Conservation (phyloP, 1,139 yeast genomes). For the Trichomonascaceae sp. region DNA sequence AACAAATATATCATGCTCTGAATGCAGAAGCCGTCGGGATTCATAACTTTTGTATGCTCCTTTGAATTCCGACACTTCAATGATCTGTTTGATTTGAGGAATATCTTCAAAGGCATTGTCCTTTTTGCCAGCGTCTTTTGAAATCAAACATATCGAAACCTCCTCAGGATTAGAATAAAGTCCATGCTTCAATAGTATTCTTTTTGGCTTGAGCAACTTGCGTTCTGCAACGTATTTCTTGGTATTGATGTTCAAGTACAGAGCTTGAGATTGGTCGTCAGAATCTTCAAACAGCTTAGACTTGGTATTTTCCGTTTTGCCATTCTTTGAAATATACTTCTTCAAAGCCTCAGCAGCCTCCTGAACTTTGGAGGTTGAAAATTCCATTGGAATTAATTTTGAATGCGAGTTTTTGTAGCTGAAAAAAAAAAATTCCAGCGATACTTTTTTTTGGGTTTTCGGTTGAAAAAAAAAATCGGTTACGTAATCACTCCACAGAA, state of each 20-base stretch:
- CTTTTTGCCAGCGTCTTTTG: slow-evolving; percentile 61
- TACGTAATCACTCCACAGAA: neutral
- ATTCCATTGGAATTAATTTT: slow-evolving; percentile 1
- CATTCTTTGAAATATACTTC: slow-evolving; percentile 25
- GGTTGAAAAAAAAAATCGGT: neutral
- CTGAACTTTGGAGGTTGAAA: slow-evolving; percentile 20
- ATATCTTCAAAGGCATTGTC: slow-evolving; percentile 43
- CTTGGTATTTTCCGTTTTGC: slow-evolving; percentile 16
- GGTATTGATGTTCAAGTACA: slow-evolving; percentile 55
- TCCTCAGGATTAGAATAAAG: slow-evolving; percentile 40
- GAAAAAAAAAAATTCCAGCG: slow-evolving; percentile 1
- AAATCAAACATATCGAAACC: slow-evolving; percentile 60
- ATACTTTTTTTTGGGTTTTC: neutral
- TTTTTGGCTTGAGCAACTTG: slow-evolving; percentile 67
- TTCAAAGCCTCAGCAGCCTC: slow-evolving; percentile 35
- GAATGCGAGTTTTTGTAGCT: neutral
- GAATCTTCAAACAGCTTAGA: slow-evolving; percentile 53
- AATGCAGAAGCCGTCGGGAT: slow-evolving; percentile 35
- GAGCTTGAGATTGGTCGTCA: slow-evolving; percentile 33
- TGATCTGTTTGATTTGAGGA: slow-evolving; percentile 30
- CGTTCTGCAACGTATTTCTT: slow-evolving; percentile 58
- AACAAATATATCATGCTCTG: slow-evolving; percentile 57
- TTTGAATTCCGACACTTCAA: slow-evolving; percentile 38
- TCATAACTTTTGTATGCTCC: slow-evolving; percentile 41
- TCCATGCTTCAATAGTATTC: slow-evolving; percentile 49